These are phyloP conservation scores for Cladosporium cucumerinum DNA, from an alignment of 2,329 filamentous ascomycete genomes.

Conservation along the genomic window DNA sequence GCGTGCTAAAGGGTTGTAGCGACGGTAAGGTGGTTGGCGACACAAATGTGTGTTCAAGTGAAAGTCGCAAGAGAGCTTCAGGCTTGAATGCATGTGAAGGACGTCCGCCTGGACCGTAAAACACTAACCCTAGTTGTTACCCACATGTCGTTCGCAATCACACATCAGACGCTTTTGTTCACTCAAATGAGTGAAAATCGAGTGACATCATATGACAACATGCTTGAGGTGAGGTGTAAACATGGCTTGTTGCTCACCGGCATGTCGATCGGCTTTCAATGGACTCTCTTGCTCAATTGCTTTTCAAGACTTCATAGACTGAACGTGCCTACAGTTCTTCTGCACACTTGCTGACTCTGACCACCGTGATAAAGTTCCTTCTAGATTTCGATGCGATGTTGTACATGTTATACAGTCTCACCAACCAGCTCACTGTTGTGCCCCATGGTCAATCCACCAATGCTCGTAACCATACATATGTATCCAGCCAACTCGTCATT, in stretches of 20 bases:
- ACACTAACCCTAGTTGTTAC: neutral
- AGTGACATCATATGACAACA: neutral
- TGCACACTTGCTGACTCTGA: neutral
- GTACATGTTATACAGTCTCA: neutral
- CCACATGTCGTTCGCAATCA: neutral
- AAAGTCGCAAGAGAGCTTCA: neutral
- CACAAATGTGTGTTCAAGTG: neutral
- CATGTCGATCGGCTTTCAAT: neutral
- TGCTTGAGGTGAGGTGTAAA: neutral
- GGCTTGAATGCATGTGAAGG: constrained; percentile 2
- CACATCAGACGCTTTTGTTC: neutral
- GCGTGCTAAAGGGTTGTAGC: neutral
- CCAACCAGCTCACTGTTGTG: neutral
- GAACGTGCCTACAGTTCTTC: too few relatives aligned
- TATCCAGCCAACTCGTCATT: neutral
- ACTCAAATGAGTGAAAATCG: too few relatives aligned
- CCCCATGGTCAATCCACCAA: neutral
- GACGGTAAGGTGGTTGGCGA: neutral
- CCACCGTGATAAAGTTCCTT: neutral
- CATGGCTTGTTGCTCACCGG: neutral
- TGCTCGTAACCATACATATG: neutral
- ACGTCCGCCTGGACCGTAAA: neutral
- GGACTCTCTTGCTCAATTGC: neutral
- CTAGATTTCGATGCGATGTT: neutral
- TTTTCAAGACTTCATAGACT: neutral